phyloP scores from a whole-genome alignment of 2,329 filamentous ascomycete genomes.

The Fusarium anguioides region DNA sequence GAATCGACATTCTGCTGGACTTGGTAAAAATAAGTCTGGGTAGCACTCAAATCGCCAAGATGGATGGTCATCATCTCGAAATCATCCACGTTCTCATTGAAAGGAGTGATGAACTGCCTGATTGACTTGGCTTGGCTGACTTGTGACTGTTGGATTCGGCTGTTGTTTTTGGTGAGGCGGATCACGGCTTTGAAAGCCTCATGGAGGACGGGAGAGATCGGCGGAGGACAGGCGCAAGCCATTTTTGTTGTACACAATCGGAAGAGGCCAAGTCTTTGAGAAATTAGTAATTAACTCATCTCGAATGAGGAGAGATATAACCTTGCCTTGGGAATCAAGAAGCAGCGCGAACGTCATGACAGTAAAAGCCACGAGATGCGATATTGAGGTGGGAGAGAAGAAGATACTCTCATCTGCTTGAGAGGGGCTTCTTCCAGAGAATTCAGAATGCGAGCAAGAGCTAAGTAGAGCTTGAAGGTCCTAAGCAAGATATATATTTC shows the following conservation, averaged over 20 bases:
- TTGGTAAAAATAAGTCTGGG: not conserved
- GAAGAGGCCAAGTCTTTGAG: not conserved
- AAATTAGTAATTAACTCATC: accelerated
- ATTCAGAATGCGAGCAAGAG: no score
- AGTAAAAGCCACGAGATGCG: no score
- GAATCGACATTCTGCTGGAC: not conserved
- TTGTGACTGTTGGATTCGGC: not conserved
- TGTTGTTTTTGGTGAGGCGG: not conserved
- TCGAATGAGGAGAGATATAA: not conserved
- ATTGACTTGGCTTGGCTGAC: not conserved
- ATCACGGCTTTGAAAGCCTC: not conserved
- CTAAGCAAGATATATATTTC: no score
- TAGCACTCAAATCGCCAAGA: not conserved
- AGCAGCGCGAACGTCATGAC: no score
- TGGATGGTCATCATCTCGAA: not conserved
- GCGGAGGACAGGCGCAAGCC: not conserved
- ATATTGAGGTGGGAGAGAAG: no score
- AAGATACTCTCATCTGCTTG: no score
- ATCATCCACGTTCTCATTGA: not conserved
- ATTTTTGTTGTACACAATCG: not conserved
- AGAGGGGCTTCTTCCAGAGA: no score
- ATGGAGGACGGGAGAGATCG: not conserved
- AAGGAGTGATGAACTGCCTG: not conserved
- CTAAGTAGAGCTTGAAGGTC: no score
- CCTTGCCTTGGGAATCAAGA: not conserved